These are phyloP conservation scores for Dendrocalamus sinicus DNA, from an alignment of 176 grass and related monocot genomes.

Conservation along the genomic window DNA sequence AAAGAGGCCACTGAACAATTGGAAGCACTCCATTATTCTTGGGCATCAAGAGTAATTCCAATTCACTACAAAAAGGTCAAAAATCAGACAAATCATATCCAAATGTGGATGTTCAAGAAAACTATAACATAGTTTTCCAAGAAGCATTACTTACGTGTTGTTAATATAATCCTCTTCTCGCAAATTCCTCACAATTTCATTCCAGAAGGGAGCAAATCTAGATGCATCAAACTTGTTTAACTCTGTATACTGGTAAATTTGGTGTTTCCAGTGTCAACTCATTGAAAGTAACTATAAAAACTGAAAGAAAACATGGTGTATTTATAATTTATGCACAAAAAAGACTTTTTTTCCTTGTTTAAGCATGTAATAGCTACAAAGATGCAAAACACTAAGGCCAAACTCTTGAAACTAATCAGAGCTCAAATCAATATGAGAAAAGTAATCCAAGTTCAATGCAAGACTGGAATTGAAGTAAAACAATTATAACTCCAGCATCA, in stretches of 20 bases:
- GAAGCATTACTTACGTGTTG: conserved; percentile 62
- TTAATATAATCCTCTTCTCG: conserved; percentile 91
- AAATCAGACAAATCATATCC: conserved; percentile 16
- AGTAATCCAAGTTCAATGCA: not conserved
- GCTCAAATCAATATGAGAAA: not conserved
- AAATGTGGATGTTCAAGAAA: conserved; percentile 10
- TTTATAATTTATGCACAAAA: not conserved
- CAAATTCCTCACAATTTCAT: conserved; percentile 84
- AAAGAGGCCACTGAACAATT: conserved; percentile 96
- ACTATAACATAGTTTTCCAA: not conserved
- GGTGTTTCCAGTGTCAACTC: conserved; percentile 26
- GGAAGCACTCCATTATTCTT: conserved; percentile 70
- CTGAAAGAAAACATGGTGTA: not conserved
- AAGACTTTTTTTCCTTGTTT: not conserved
- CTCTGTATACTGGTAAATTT: conserved; percentile 56
- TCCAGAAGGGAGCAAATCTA: conserved; percentile 96
- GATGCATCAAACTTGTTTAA: conserved; percentile 91
- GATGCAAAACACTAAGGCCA: conserved; percentile 8
- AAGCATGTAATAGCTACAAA: not conserved
- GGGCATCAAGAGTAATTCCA: conserved; percentile 84
- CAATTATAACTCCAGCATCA: not conserved
- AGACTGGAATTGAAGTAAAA: conserved; percentile 1
- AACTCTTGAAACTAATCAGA: not conserved
- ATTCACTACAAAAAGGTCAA: conserved; percentile 62
- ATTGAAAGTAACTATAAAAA: conserved; percentile 38